These are phyloP conservation scores for Amanita molliuscula DNA, from an alignment of 768 basidiomycete species.

Conservation along the genomic window DNA sequence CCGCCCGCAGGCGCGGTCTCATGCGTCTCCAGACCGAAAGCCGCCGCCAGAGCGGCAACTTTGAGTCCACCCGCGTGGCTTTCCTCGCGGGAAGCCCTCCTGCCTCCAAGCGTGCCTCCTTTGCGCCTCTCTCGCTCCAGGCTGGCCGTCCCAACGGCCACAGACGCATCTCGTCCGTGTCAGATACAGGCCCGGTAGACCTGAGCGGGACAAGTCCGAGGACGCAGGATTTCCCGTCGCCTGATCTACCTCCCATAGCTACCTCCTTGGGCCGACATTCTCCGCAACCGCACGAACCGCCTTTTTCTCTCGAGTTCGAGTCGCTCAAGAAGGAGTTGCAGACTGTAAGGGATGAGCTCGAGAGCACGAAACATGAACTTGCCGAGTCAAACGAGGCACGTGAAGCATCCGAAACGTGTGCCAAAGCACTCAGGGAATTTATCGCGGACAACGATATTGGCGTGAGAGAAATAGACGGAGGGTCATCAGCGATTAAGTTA, in stretches of 20 bases:
- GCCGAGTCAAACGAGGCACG: conserved; percentile 73
- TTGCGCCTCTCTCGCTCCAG: conserved; percentile 51
- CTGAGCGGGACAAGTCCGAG: conserved; percentile 26
- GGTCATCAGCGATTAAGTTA: conserved; percentile 21
- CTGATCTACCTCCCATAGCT: conserved; percentile 19
- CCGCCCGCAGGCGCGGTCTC: conserved; percentile 53
- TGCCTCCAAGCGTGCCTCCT: conserved; percentile 63
- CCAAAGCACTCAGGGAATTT: conserved; percentile 73
- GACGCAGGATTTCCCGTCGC: conserved; percentile 17
- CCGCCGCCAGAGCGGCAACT: conserved; percentile 42
- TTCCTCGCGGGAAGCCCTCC: conserved; percentile 40
- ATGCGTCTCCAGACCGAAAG: conserved; percentile 82
- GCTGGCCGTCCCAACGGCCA: conserved; percentile 38
- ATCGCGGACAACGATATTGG: conserved; percentile 69
- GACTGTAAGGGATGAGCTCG: conserved; percentile 46
- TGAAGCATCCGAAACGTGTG: conserved; percentile 80
- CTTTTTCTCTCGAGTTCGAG: conserved; percentile 36
- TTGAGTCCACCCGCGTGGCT: conserved; percentile 26
- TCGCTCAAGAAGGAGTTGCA: conserved; percentile 50
- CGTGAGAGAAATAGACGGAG: conserved; percentile 10
- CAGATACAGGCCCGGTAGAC: conserved; percentile 37
- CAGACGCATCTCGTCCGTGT: conserved; percentile 66
- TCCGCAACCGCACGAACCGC: conserved; percentile 16
- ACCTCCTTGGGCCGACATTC: conserved; percentile 43
- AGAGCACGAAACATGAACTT: conserved; percentile 56